Percentiles rank a stretch among this genome's conserved stretches.
Evolutionary conservation across 768 basidiomycete genomes (phyloP).

Genomic region (Hemileccinum rubropunctum): DNA sequence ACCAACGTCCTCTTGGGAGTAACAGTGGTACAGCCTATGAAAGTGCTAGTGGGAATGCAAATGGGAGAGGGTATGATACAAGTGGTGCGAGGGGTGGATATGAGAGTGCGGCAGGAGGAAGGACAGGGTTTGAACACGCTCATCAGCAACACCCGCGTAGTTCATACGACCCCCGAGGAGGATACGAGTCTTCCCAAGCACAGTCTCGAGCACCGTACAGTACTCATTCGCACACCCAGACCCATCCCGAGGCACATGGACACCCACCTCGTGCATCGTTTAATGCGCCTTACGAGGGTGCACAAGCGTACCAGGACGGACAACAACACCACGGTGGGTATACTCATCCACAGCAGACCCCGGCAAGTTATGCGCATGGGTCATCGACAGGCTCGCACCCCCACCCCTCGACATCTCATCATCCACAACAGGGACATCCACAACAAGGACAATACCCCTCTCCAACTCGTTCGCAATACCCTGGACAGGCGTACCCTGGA

Average conservation of each 20-base stretch:
- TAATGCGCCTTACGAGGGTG: constrained; percentile 23
- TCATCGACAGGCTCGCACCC: constrained; percentile 22
- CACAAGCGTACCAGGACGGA: constrained; percentile 27
- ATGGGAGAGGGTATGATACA: constrained; percentile 23
- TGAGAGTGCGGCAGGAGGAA: constrained; percentile 13
- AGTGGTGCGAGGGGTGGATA: constrained; percentile 19
- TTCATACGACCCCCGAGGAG: constrained; percentile 24
- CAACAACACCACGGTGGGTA: constrained; percentile 24
- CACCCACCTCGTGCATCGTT: constrained; percentile 20
- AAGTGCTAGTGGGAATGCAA: constrained; percentile 6
- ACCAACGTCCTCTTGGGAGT: constrained; percentile 15
- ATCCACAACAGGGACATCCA: constrained; percentile 22
- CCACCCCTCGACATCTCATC: constrained; percentile 19
- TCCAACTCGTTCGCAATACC: constrained; percentile 26
- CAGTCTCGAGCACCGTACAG: constrained; percentile 19
- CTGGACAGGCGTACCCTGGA: constrained; percentile 22
- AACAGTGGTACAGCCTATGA: constrained; percentile 16
- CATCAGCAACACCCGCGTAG: constrained; percentile 27
- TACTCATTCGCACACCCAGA: constrained; percentile 15
- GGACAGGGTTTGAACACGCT: constrained; percentile 22
- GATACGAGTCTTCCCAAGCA: constrained; percentile 26
- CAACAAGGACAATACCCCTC: constrained; percentile 27
- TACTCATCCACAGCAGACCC: constrained; percentile 18
- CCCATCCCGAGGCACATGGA: constrained; percentile 19
- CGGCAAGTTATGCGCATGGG: constrained; percentile 16